Conservation (phyloP, 768 basidiomycete genomes). For the Mycena olivaceomarginata region DNA sequence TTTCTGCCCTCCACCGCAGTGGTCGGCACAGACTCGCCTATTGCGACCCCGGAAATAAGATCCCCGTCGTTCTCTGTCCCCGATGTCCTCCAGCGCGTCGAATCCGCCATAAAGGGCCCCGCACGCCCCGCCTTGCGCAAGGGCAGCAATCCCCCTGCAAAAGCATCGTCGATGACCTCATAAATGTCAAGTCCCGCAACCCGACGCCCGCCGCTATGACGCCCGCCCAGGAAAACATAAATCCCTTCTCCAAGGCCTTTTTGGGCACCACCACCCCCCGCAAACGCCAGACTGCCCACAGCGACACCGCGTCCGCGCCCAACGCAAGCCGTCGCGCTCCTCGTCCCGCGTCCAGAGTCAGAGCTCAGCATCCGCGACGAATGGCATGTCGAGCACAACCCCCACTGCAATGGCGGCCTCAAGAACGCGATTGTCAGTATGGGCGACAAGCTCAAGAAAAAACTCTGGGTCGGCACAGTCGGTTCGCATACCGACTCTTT, state of each 20-base stretch:
- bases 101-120: constrained; percentile 42
- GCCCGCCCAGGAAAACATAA: constrained; percentile 66
- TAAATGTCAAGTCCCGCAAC: constrained; percentile 61
- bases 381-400: constrained; percentile 74
- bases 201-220: constrained; percentile 62
- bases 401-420: constrained; percentile 88
- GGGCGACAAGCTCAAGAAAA: constrained; percentile 68
- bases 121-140: constrained; percentile 46
- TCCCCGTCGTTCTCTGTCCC: constrained; percentile 46
- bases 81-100: constrained; percentile 49
- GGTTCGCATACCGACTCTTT: constrained; percentile 83
- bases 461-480: constrained; percentile 83
- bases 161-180: constrained; percentile 88
- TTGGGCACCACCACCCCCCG: constrained; percentile 49
- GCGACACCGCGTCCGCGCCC: constrained; percentile 63
- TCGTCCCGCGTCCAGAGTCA: constrained; percentile 65
- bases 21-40: constrained; percentile 70
- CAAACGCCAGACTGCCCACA: constrained; percentile 72
- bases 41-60: constrained; percentile 67
- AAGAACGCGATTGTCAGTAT: constrained; percentile 89
- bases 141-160: constrained; percentile 62
- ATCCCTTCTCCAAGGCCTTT: constrained; percentile 69
- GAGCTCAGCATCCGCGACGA: constrained; percentile 49
- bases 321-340: constrained; percentile 73
- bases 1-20: constrained; percentile 88